Base-by-base conservation (phyloP, 2,329 filamentous ascomycete species). In the Xylariaceae sp. region DNA sequence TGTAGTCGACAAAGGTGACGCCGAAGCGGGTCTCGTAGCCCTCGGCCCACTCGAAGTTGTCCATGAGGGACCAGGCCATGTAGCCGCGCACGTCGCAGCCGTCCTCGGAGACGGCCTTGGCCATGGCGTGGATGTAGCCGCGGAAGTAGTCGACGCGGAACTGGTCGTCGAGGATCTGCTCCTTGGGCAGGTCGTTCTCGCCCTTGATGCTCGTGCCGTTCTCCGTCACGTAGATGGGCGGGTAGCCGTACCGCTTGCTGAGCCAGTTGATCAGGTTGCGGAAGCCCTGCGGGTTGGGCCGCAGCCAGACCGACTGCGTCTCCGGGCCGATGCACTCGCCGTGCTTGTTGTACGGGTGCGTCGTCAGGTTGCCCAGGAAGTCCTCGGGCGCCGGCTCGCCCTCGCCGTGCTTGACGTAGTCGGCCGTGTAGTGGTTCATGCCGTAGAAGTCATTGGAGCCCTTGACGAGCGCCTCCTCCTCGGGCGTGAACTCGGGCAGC, bases 391-490 rank as follows among this genome's bases (percentile, higher is more conserved):
- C 70, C 0, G 85, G 66, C 33, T 72, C 66, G 5, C 72, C 74
- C 6, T 74, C 71, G 56, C 78, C 77, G 65, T 89, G 81, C 61
- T 80, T 81, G 66, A 94, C 81, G 66, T 85, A 94, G 71, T 92
- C 86, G 57, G 86, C 83, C 35, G 85, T 89, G 70, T 94, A 94
- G 71, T 88, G 84, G 70, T 94, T 94, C 85, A 90, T 90, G 61
- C 86, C 88, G 63, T 94, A 94, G 65, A 94, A 94, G 69, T 94
- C 88, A 62, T 92, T 92, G 59, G 82, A 87, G n/a, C 85, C 86
- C 55, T 83, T 73, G 31, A 94, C 79, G n/a, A 92, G 69, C 2
- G 76, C 76, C 16, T 70, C 62, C 58, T 94, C 86, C 50, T 86
- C 83, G 0, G 73, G 63, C 0, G 83, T 88, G 61, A 85, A 92